phyloP scores from a whole-genome alignment of 768 basidiomycete species.

The Kwoniella bestiolae region DNA sequence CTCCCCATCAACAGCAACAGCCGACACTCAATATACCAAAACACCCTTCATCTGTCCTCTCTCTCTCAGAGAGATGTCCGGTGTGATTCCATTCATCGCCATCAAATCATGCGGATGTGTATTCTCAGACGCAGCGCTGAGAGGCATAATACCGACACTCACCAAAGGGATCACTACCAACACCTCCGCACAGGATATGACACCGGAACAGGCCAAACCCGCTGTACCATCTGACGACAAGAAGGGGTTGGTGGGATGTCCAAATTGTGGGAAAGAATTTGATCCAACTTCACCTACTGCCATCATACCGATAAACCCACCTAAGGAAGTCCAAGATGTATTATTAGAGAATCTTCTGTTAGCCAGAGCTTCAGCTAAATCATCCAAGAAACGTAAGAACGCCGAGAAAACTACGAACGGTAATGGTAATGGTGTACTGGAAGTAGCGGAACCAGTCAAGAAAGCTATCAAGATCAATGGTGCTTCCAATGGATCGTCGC shows the following conservation, averaged over 20 bases:
- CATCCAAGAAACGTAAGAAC: slow-evolving; percentile 48
- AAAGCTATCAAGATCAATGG: neutral
- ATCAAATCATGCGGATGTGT: slow-evolving; percentile 85
- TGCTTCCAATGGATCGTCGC: neutral
- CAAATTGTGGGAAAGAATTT: slow-evolving; percentile 49
- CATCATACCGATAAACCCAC: slow-evolving; percentile 51
- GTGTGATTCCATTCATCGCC: slow-evolving; percentile 83
- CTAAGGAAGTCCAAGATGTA: slow-evolving; percentile 40
- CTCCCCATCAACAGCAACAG: slow-evolving; percentile 56
- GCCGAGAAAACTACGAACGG: slow-evolving; percentile 7
- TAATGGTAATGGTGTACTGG: neutral
- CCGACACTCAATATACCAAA: slow-evolving; percentile 57
- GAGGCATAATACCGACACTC: slow-evolving; percentile 77
- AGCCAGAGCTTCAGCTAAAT: slow-evolving; percentile 35
- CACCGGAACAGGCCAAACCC: slow-evolving; percentile 29
- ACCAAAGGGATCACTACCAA: slow-evolving; percentile 67
- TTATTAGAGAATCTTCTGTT: slow-evolving; percentile 36
- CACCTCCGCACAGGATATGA: slow-evolving; percentile 57
- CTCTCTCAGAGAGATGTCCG: slow-evolving; percentile 93
- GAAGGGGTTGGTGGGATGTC: slow-evolving; percentile 40
- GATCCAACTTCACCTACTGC: slow-evolving; percentile 27
- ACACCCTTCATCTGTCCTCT: slow-evolving; percentile 88
- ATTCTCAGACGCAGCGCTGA: slow-evolving; percentile 81
- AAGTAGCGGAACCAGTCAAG: slow-evolving; percentile 6
- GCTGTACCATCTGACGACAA: slow-evolving; percentile 18